Evolutionary conservation across 1,139 yeast genomes (phyloP), one percentile per base, ranked within the genome.

Genomic region (Taphrina pruni): DNA sequence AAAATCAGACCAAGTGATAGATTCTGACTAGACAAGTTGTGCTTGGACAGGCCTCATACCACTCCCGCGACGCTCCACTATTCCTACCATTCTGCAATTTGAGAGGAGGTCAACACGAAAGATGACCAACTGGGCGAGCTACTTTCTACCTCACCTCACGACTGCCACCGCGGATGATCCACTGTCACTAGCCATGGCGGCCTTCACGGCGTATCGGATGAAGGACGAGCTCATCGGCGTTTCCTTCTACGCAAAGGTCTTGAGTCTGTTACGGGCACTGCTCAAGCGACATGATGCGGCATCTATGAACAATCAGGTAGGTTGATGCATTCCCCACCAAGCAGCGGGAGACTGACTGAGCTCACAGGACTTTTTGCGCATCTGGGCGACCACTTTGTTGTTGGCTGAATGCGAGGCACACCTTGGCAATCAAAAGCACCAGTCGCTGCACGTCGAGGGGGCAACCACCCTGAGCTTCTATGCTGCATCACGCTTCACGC

Each of bases 71-170:
- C 60, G 67, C 17, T 55, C 67, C 6, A 26, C 21, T 20, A 46
- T 57, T 6, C 67, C 67, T 2, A 35, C 54, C 36, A 36, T 64
- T 41, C 36, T 64, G 38, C 51, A 46, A n/a, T 43, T 38, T 7
- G 54, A 58, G 54, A 38, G 20, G 3, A 54, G 52, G 32, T 35
- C 39, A 14, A 20, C 45, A 5, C 48, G 46, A 21, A 56, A 57
- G 36, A 45, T 55, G 61, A 64, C 67, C 36, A 64, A 54, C 8
- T 64, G 67, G 67, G 67, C 67, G 26, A 64, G 26, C 39, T 64
- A 45, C 57, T 64, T 43, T 46, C 56, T 64, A 14, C 67, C 67
- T 9, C 67, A 64, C 35, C 67, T 64, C 39, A 50, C 67, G 7
- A 54, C 38, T 9, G 67, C 51, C 21, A 17, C 67, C 21, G 32